phyloP scores from a whole-genome alignment of 1,139 yeast species.

The Taphrina sp. region DNA sequence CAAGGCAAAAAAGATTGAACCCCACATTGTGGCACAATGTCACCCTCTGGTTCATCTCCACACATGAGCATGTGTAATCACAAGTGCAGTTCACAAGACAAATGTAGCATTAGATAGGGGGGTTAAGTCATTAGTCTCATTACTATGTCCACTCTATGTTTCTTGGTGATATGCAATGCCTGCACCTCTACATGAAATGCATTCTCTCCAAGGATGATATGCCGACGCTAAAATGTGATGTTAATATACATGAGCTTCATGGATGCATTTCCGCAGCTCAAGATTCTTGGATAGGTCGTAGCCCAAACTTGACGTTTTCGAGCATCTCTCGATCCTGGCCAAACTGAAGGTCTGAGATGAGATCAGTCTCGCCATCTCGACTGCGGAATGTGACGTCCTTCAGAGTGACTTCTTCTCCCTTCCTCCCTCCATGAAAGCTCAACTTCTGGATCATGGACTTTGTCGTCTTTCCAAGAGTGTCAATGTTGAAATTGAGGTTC shows the following conservation, averaged over 20 bases:
- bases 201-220: no score
- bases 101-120: not conserved
- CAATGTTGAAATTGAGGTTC: not conserved
- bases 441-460: not conserved
- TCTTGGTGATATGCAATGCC: not conserved
- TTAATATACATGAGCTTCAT: no score
- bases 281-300: not conserved
- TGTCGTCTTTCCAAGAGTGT: not conserved
- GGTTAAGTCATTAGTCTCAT: not conserved
- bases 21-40: not conserved
- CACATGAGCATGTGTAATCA: not conserved
- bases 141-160: not conserved
- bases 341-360: not conserved
- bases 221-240: no score
- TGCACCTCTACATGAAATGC: not conserved
- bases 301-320: constrained; percentile 1
- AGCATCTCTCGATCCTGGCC: constrained; percentile 1
- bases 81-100: not conserved
- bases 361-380: not conserved
- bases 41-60: not conserved
- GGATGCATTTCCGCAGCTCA: no score
- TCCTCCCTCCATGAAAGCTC: not conserved
- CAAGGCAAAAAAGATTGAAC: not conserved
- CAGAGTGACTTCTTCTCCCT: no score
- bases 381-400: constrained; percentile 2